phyloP scores from a whole-genome alignment of 2,329 filamentous ascomycete species.

The Tolypocladium endophyticum region DNA sequence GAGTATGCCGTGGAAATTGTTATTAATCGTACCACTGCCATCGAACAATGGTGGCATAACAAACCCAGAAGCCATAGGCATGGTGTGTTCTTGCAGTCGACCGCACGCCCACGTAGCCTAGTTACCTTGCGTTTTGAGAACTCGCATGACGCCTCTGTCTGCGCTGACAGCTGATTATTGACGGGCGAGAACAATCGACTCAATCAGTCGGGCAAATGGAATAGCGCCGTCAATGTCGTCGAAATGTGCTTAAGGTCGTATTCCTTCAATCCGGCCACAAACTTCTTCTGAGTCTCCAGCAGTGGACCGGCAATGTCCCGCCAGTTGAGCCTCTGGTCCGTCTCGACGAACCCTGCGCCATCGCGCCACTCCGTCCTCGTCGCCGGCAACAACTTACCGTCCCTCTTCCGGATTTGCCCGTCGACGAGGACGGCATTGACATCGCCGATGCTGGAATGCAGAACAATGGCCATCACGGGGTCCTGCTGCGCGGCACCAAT shows the following conservation, averaged over 20 bases:
- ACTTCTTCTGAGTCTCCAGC: background rate
- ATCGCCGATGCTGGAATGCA: constrained; percentile 40
- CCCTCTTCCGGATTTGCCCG: background rate
- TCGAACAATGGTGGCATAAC: too few relatives aligned
- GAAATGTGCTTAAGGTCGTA: background rate
- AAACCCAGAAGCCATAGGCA: too few relatives aligned
- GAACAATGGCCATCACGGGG: constrained; percentile 40
- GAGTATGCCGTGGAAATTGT: too few relatives aligned
- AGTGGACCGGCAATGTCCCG: background rate
- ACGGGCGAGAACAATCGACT: background rate
- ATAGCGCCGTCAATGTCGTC: background rate
- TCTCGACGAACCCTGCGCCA: background rate
- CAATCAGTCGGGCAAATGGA: background rate
- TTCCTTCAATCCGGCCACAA: background rate
- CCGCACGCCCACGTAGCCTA: too few relatives aligned
- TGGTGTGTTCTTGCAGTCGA: background rate
- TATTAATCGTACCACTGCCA: too few relatives aligned
- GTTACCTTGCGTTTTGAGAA: background rate
- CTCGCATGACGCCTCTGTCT: too few relatives aligned
- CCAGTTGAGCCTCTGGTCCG: background rate
- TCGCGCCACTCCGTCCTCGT: background rate
- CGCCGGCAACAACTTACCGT: background rate
- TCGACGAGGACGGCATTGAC: constrained; percentile 35
- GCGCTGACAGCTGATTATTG: background rate
- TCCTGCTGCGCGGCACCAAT: constrained; percentile 18